These are phyloP conservation scores for Hypoxylon rickii DNA, from an alignment of 495 filamentous ascomycete genomes.

Conservation along the genomic window DNA sequence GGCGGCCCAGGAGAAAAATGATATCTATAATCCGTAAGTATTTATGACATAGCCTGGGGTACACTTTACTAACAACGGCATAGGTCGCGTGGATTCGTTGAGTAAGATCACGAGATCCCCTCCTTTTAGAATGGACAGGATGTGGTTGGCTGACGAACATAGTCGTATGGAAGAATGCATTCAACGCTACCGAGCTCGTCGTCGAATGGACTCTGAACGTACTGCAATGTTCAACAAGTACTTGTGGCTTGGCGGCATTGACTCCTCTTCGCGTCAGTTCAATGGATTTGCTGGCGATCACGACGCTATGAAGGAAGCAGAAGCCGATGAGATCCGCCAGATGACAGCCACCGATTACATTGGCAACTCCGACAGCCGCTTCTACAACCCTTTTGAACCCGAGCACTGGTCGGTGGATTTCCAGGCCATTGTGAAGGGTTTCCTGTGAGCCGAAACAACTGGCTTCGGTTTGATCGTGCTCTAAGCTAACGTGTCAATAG, in stretches of 20 bases:
- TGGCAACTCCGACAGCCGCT: conserved; percentile 43
- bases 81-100: conserved; percentile 42
- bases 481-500: conserved; percentile 41
- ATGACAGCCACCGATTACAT: conserved; percentile 66
- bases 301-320: conserved; percentile 56
- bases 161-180: conserved; percentile 87
- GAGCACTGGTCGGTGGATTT: conserved; percentile 81
- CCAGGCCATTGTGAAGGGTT: conserved; percentile 72
- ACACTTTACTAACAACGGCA: conserved; percentile 22
- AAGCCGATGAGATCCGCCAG: conserved; percentile 63
- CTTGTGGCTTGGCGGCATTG: conserved; percentile 82
- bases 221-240: conserved; percentile 75
- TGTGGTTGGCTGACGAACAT: conserved; percentile 14
- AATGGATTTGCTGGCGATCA: conserved; percentile 61
- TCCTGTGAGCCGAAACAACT: conserved; percentile 61
- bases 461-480: conserved; percentile 8
- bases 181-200: conserved; percentile 74
- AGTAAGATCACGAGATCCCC: conserved; percentile 37
- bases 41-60: not conserved
- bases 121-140: not conserved
- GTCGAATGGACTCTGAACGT: conserved; percentile 68
- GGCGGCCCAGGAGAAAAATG: conserved; percentile 58
- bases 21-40: conserved; percentile 60
- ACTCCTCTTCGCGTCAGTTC: conserved; percentile 67
- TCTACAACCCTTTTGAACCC: conserved; percentile 48